Base-by-base conservation (phyloP, 441 rosid genomes). In the Mallotus repandus region DNA sequence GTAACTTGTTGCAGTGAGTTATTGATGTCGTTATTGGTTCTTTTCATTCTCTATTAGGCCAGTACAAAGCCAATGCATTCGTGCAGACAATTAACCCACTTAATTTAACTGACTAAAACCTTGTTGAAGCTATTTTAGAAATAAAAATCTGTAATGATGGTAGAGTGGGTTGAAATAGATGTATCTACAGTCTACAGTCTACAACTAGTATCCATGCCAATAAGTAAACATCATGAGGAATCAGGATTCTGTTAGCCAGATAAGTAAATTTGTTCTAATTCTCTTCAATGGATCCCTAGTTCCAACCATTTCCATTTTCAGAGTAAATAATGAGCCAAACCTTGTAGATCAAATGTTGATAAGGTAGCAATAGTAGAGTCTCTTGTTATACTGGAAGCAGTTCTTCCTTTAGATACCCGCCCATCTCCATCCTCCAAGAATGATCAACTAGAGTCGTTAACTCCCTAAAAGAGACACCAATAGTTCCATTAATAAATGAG, bases 371-470 rank as follows among this genome's bases (percentile, higher is more conserved):
- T 9, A 16, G 74, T 56, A 32, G 57, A 56, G 13, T 67, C 66
- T 49, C 56, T 63, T 67, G 69, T 81, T 77, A 87, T 69, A 80
- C 59, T 58, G 85, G 85, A 73, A 83, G 76, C 10, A 43, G 77
- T 73, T 89, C 96, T 80, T 90, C 88, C 70, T 67, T 75, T 74
- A 89, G 82, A 80, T 85, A 77, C 79, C 97, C 97, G 54, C 94
- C 96, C 88, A 91, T 87, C 79, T 89, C 90, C 97, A 93, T 93
- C 83, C 91, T 89, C 98, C 97, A 90, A 43, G 97, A 90, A 76
- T 68, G 86, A 86, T 93, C 98, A 64, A 88, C 96, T 75, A 95
- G 83, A 67, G 87, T 59, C 63, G 86, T 81, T 78, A 92, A 77
- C 84, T 95, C 99, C 76, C 98, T 91, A 85, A 48, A 76, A 69